Conservation (phyloP, 1,284 basidiomycete species). For the Marasmius oreades region DNA sequence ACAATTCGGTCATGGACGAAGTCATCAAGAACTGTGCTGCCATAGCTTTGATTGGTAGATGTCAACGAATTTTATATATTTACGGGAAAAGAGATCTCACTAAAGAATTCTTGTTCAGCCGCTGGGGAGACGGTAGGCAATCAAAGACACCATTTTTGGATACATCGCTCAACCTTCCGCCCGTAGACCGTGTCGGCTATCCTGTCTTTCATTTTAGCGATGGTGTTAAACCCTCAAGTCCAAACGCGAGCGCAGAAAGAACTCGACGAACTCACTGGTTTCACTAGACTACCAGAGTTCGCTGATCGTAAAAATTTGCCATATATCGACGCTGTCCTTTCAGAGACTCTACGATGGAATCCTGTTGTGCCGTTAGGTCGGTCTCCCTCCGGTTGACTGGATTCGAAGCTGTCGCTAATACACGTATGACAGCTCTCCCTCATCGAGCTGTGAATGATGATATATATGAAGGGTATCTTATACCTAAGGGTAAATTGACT, state of each 20-base stretch:
- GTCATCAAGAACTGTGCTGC: neutral
- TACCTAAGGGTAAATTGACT: slow-evolving; percentile 8
- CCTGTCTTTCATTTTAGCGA: neutral
- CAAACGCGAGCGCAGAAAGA: slow-evolving; percentile 1
- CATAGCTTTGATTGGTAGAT: neutral
- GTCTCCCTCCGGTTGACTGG: neutral
- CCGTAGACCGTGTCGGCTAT: neutral
- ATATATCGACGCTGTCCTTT: neutral
- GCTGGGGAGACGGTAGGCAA: neutral
- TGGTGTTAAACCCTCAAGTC: neutral
- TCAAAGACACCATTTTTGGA: neutral
- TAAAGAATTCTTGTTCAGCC: neutral
- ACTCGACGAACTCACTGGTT: neutral
- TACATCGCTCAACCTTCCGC: no score
- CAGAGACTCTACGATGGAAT: slow-evolving; percentile 1
- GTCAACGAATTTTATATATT: neutral
- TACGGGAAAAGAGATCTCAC: neutral
- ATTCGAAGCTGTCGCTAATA: neutral
- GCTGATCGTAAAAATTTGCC: slow-evolving; percentile 2
- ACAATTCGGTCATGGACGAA: neutral
- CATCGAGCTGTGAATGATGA: slow-evolving; percentile 12
- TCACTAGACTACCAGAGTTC: neutral
- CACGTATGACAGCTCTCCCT: neutral
- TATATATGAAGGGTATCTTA: slow-evolving; percentile 12
- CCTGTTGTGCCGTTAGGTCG: neutral